Evolutionary conservation across 306 rosid species (phyloP), one percentile per base, ranked within the genome.

Genomic region (Parietaria judaica): DNA sequence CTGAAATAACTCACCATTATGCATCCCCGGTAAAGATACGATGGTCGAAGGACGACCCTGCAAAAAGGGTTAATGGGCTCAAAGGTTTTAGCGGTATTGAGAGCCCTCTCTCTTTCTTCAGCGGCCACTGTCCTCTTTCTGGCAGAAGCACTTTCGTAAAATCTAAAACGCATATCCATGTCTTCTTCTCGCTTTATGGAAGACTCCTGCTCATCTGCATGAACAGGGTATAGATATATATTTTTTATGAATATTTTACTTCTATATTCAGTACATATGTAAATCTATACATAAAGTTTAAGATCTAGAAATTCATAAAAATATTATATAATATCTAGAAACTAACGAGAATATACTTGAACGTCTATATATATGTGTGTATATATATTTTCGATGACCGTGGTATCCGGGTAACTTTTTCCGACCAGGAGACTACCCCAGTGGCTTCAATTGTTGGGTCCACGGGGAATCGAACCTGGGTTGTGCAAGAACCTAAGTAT

Each of bases 141-240:
- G 36, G 95, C 97, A 63, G 99, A 88, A 49, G 99, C 97, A 78
- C 99, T 86, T 80, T 88, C 95, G 16, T 94, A 94, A 79, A 94
- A 94, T 70, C 95, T 81, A 60, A 71, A 66, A 60, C 94, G 94
- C 76, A 86, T 83, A 56, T 84, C 95, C 12, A 47, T 78, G 61
- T 85, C 89, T 59, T 87, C 86, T 61, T 79, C 94, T 3, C 78
- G 76, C 59, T 68, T 80, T 49, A 80, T 54, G 13, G 96, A 79
- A 57, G 94, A 70, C 61, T 76, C 88, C 65, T 72, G 84, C 57
- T 54, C 77, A 47, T 78, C 99, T 94, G 90, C 78, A 80, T 60
- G 52, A 64, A 13, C 60, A 60, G 54, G 62, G 49, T 70, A 51
- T 65, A 58, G 62, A 53, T 35, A 51, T 47, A 56, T 46, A 7